phyloP scores from a whole-genome alignment of 2,329 filamentous ascomycete species.

The Colletotrichum liriopes region DNA sequence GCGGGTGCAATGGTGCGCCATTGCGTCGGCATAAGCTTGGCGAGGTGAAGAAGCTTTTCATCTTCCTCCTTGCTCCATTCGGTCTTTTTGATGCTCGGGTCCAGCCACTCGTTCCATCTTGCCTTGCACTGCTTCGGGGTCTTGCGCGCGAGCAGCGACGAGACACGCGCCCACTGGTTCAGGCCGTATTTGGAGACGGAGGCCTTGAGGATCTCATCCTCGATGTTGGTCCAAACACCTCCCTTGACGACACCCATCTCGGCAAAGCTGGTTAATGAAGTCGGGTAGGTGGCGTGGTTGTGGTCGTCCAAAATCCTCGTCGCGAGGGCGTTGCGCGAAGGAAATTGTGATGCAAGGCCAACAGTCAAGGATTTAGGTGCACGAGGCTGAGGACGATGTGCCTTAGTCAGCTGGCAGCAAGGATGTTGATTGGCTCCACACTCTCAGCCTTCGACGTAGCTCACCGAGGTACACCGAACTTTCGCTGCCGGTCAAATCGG shows the following conservation, averaged over 20 bases:
- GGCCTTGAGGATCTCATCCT: constrained; percentile 98
- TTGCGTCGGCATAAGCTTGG: constrained; percentile 98
- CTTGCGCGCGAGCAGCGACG: constrained; percentile 95
- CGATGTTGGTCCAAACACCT: constrained; percentile 83
- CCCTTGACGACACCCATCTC: constrained; percentile 82
- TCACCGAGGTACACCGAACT: constrained; percentile 7
- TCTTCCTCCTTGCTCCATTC: constrained; percentile 99
- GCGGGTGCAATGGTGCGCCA: constrained; percentile 99
- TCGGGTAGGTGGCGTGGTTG: background rate
- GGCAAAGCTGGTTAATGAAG: constrained; percentile 41
- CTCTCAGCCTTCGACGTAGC: background rate
- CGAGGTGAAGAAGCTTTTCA: constrained; percentile 95
- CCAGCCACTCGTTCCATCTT: constrained; percentile 98
- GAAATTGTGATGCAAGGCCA: constrained; percentile 22
- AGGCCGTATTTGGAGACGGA: constrained; percentile 95
- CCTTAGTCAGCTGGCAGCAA: constrained; percentile 11
- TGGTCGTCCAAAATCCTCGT: constrained; percentile 27
- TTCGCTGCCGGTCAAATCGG: background rate
- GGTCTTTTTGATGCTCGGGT: constrained; percentile 97
- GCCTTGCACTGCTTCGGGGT: constrained; percentile 99
- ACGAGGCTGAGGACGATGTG: constrained; percentile 28
- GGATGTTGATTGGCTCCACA: constrained; percentile 21
- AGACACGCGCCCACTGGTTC: constrained; percentile 98
- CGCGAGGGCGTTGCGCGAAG: constrained; percentile 29
- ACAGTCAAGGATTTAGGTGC: constrained; percentile 34